Evolutionary conservation across 768 basidiomycete species (phyloP), one percentile per base, ranked within the genome.

Genomic region (Panellus pusillus): DNA sequence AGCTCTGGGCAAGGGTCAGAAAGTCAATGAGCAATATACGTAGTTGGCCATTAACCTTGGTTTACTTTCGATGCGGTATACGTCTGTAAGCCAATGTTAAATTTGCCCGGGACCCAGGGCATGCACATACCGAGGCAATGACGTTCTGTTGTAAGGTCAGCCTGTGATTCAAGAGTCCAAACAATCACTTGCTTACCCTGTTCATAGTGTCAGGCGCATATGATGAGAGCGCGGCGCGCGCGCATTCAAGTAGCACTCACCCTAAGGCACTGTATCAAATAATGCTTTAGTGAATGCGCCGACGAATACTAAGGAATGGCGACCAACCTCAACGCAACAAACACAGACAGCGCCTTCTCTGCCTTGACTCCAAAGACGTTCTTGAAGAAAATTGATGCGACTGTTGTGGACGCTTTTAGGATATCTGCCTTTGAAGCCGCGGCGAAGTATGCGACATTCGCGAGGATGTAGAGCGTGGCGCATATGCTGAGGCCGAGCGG

Each of bases 391-490:
- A 84, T 62, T 0, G 80, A 72, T 3, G 83, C 83, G n/a, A 84
- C 81, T 0, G 80, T 82, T 7, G 79, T 78, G 0, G 78, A 80
- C 0, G 75, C 71, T 9, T 72, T 65, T 29, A 71, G 49, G 31
- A 86, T 82, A 54, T 82, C 72, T 6, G 73, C 65, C 63, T 80
- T 77, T 5, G 79, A 72, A 2, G 77, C 72, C 1, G 78, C 79
- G 0, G 80, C 74, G 44, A 83, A 83, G 60, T 83, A 83, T 3
- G 83, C 78, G 2, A 84, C 69, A 47, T 84, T 83, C 3, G 81
- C 80, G 4, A 84, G 67, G 13, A 84, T 55, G 50, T 85, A 84
- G 2, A 84, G 64, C 2, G 71, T 61, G 0, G 80, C 74, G 32
- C 81, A 82, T 20, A 83, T 79, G 5, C 76, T 72, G 11, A 84